Conservation (phyloP, 805 yeast genomes). For the Kuraishia molischiana region DNA sequence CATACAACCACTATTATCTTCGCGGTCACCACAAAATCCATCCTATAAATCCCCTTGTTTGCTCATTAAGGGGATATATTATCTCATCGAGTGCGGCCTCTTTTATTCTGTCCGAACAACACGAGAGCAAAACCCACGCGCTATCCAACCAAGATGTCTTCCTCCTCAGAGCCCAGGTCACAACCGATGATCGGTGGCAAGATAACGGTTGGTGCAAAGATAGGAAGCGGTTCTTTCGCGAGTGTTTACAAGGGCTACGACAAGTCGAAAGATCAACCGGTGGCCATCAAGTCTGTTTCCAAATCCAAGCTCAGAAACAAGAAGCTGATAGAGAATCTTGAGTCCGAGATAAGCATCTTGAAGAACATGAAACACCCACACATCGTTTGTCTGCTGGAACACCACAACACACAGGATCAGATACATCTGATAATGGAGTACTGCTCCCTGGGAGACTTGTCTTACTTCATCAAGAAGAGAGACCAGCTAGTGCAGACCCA, state of each 20-base stretch:
- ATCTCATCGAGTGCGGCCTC: too few species aligned
- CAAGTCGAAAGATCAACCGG: slow-evolving; percentile 36
- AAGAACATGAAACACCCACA: slow-evolving; percentile 89
- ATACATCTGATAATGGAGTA: slow-evolving; percentile 93
- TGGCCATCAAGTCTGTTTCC: slow-evolving; percentile 85
- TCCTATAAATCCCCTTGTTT: too few species aligned
- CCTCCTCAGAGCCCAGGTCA: too few species aligned
- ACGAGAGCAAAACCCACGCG: too few species aligned
- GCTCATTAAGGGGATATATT: too few species aligned
- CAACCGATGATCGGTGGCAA: slow-evolving; percentile 30
- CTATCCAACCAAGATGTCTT: too few species aligned
- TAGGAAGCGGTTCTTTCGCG: slow-evolving; percentile 95
- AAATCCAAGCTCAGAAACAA: slow-evolving; percentile 75
- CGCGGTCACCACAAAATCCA: too few species aligned
- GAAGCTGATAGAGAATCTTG: slow-evolving; percentile 83
- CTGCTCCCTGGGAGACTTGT: slow-evolving; percentile 90
- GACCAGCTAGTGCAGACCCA: slow-evolving; percentile 62
- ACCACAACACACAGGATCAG: slow-evolving; percentile 62
- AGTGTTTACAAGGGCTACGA: slow-evolving; percentile 82
- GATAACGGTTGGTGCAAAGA: slow-evolving; percentile 65
- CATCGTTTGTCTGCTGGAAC: slow-evolving; percentile 79
- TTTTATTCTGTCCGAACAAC: too few species aligned
- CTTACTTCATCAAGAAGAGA: slow-evolving; percentile 74
- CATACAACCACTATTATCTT: too few species aligned
- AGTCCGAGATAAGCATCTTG: slow-evolving; percentile 82